These are phyloP conservation scores for Typha latifolia DNA, from an alignment of 176 grass and related monocot species.

Conservation along the genomic window DNA sequence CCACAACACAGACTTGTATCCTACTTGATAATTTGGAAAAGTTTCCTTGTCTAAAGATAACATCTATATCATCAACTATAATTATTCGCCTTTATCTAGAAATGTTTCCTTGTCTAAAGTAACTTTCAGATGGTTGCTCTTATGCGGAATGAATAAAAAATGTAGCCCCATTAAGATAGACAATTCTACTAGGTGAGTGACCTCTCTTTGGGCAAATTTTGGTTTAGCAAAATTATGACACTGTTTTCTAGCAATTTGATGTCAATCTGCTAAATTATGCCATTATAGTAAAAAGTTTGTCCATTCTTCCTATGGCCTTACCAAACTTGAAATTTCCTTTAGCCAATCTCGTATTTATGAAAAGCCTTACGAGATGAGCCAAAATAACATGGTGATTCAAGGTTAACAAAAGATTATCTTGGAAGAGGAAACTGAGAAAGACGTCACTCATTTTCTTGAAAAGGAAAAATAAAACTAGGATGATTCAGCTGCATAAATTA, in stretches of 20 bases:
- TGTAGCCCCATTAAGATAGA: neutral
- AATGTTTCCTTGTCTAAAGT: neutral
- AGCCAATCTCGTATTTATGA: neutral
- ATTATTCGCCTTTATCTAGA: neutral
- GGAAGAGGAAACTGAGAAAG: too few species aligned
- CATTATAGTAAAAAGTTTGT: neutral
- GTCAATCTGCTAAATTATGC: neutral
- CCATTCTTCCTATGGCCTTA: neutral
- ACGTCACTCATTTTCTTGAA: too few species aligned
- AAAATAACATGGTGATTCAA: neutral
- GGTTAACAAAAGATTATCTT: too few species aligned
- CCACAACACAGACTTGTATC: too few species aligned
- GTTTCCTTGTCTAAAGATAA: neutral
- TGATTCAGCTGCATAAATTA: too few species aligned
- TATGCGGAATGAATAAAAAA: neutral
- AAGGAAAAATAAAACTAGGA: too few species aligned
- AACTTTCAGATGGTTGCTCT: neutral
- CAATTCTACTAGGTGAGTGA: neutral
- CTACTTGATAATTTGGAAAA: too few species aligned
- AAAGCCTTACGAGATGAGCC: neutral
- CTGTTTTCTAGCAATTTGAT: neutral
- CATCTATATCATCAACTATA: neutral
- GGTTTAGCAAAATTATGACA: neutral
- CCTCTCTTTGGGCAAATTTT: neutral
- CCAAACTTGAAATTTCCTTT: neutral